These are phyloP conservation scores for Orbilia blumenaviensis DNA, from an alignment of 2,329 filamentous ascomycete genomes.

Conservation along the genomic window DNA sequence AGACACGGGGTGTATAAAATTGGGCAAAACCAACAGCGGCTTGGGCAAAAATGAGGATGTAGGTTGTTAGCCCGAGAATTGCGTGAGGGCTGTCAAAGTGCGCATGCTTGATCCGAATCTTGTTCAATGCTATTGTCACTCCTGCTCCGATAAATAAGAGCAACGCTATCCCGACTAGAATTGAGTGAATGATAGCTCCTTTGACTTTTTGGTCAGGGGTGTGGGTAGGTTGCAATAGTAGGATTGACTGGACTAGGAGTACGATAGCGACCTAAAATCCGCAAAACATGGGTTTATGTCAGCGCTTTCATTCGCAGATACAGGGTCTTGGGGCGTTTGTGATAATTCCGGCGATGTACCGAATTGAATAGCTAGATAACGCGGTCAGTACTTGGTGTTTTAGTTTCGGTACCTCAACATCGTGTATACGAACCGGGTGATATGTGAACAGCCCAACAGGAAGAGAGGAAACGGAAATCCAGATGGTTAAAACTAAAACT, in stretches of 20 bases:
- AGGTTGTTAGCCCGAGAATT: constrained; percentile 80
- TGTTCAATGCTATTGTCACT: constrained; percentile 82
- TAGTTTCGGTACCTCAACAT: neutral
- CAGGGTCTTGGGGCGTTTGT: constrained; percentile 62
- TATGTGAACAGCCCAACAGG: constrained; percentile 83
- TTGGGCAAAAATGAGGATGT: constrained; percentile 75
- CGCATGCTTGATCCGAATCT: constrained; percentile 66
- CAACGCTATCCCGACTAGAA: constrained; percentile 73
- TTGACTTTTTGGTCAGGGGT: constrained; percentile 76
- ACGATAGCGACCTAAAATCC: constrained; percentile 69
- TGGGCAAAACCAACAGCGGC: constrained; percentile 82
- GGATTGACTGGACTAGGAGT: constrained; percentile 78
- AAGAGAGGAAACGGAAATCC: constrained; percentile 76
- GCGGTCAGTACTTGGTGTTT: neutral
- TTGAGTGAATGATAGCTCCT: constrained; percentile 73
- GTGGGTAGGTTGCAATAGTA: constrained; percentile 87
- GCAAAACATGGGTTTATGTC: neutral
- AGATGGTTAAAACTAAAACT: constrained; percentile 78
- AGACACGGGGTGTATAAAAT: constrained; percentile 77
- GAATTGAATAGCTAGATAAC: neutral
- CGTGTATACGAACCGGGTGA: constrained; percentile 77
- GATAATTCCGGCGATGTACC: constrained; percentile 5
- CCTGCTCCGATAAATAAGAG: constrained; percentile 72
- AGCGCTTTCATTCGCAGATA: neutral
- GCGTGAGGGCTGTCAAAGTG: constrained; percentile 86